Percentiles rank a stretch among this genome's conserved stretches.
Conservation (phyloP, 257 asterid species). For the Nemophila menziesii region DNA sequence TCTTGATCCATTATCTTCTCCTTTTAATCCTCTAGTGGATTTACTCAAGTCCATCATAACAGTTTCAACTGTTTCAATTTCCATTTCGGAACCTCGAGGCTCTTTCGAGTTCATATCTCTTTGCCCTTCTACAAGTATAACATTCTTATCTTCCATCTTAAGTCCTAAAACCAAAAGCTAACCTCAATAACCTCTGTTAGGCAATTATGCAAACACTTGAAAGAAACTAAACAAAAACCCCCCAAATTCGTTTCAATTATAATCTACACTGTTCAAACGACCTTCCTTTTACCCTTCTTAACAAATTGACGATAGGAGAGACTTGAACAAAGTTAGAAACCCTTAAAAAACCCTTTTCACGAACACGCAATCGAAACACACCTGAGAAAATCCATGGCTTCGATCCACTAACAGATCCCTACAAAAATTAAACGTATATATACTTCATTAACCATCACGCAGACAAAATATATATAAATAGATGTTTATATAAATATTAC, state of each 20-base stretch:
- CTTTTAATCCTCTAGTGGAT: slow-evolving; percentile 26
- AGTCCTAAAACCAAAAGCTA: slow-evolving; percentile 4
- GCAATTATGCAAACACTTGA: slow-evolving; percentile 2
- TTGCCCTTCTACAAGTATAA: slow-evolving; percentile 9
- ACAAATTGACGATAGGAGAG: too few species aligned
- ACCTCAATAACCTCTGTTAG: too few species aligned
- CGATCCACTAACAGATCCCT: slow-evolving; percentile 3
- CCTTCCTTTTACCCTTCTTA: too few species aligned
- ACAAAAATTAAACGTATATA: background rate
- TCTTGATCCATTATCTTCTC: slow-evolving; percentile 22
- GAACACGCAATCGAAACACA: background rate
- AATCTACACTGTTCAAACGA: background rate
- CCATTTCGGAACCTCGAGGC: slow-evolving; percentile 42
- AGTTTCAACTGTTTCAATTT: slow-evolving; percentile 39
- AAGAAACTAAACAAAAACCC: background rate
- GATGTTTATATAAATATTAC: background rate
- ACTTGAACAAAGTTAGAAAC: background rate
- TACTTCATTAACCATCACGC: background rate
- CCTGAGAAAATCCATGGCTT: background rate
- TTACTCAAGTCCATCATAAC: slow-evolving; percentile 35
- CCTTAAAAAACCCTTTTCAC: background rate
- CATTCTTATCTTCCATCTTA: slow-evolving; percentile 20
- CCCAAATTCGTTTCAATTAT: background rate
- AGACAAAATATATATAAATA: background rate
- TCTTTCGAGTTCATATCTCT: slow-evolving; percentile 11